These are phyloP conservation scores for Bipolaris gigantea DNA, from an alignment of 2,329 filamentous ascomycete genomes.

Conservation along the genomic window DNA sequence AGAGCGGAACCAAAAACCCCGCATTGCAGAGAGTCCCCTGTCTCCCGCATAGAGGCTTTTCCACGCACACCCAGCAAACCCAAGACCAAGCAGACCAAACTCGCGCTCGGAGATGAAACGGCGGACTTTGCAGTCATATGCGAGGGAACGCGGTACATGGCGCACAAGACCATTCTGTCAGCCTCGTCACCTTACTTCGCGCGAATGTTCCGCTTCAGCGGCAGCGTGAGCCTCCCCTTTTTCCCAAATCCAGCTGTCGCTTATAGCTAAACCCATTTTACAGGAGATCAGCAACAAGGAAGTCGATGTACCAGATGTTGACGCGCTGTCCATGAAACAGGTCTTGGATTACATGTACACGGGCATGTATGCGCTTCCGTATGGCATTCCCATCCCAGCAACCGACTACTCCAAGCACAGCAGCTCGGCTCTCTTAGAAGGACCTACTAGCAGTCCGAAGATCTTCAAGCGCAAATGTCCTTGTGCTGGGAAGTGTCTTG, in stretches of 20 bases:
- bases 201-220: constrained; percentile 14
- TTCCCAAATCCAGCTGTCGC: not conserved
- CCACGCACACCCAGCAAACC: constrained; percentile 5
- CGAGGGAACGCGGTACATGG: not conserved
- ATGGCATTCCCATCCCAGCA: not conserved
- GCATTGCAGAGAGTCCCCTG: not conserved
- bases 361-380: constrained; percentile 3
- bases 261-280: not conserved
- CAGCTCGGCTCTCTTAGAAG: not conserved
- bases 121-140: constrained; percentile 12
- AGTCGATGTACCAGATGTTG: not conserved
- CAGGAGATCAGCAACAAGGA: not conserved
- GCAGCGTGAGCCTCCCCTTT: not conserved
- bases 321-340: constrained; percentile 2
- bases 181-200: constrained; percentile 7
- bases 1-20: constrained; percentile 1
- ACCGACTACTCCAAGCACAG: constrained; percentile 8
- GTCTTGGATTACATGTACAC: constrained; percentile 14
- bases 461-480: constrained; percentile 11
- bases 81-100: not conserved
- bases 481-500: constrained; percentile 3
- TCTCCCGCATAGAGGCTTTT: not conserved
- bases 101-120: constrained; percentile 1
- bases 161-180: constrained; percentile 4
- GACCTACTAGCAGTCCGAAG: not conserved